Conservation (phyloP, 208 protist species). For the Tetramitus jugosus region DNA sequence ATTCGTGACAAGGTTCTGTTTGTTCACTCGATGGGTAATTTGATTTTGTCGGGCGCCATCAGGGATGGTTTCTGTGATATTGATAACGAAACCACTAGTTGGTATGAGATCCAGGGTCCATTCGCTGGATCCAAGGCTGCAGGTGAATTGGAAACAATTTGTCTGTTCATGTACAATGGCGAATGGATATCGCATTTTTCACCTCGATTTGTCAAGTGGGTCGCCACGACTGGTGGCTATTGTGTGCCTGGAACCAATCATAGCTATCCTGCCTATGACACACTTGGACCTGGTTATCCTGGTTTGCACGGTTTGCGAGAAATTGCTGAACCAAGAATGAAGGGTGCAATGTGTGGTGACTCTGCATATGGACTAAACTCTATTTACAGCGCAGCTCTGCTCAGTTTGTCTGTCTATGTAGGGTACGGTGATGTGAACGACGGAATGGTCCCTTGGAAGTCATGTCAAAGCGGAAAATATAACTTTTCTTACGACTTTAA, state of each 20-base stretch:
- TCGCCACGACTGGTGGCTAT: not conserved
- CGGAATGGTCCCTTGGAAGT: not conserved
- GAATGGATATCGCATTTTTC: not conserved
- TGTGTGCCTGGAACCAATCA: not conserved
- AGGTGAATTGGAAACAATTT: not conserved
- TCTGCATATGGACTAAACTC: not conserved
- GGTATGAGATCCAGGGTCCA: not conserved
- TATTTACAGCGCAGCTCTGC: not conserved
- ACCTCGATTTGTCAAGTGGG: not conserved
- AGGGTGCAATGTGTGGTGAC: not conserved
- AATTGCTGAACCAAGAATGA: not conserved
- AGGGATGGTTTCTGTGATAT: not conserved
- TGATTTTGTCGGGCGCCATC: not conserved
- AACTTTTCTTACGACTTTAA: no score
- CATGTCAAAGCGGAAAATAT: not conserved
- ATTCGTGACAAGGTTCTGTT: not conserved
- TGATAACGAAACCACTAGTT: not conserved
- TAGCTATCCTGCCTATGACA: not conserved
- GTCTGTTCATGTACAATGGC: not conserved
- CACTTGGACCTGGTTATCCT: not conserved
- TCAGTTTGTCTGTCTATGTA: not conserved
- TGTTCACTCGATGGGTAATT: not conserved
- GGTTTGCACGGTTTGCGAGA: not conserved
- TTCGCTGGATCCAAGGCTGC: not conserved
- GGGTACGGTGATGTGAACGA: not conserved